Conservation (phyloP, 176 grass and related monocot species). For the Oropetium thomaeum region DNA sequence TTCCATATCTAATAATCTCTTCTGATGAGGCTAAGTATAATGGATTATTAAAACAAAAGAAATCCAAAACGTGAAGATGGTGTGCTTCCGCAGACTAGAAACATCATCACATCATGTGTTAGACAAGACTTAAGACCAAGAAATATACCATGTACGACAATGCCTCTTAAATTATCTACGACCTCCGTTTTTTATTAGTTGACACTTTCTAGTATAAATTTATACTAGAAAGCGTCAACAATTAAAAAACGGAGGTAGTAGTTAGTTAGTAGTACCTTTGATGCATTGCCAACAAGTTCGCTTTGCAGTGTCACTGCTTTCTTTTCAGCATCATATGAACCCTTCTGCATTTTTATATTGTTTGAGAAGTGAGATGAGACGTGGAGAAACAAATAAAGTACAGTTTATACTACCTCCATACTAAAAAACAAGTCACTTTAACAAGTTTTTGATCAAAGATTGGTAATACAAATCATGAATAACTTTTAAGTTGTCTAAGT, state of each 20-base stretch:
- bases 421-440: no score
- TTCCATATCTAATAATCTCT: not conserved
- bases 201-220: no score
- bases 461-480: no score
- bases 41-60: not conserved
- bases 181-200: no score
- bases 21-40: not conserved
- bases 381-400: not conserved
- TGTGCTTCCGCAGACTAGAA: not conserved
- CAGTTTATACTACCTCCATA: not conserved
- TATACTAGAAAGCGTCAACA: no score
- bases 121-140: not conserved
- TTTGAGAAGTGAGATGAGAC: not conserved
- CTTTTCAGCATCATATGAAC: conserved; percentile 64
- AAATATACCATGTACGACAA: not conserved
- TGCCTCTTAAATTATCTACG: not conserved
- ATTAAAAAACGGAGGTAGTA: no score
- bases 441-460: no score
- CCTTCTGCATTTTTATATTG: conserved; percentile 54
- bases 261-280: conserved; percentile 63
- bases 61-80: not conserved
- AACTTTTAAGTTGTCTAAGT: no score
- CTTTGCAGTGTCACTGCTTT: conserved; percentile 68
- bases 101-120: not conserved
- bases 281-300: conserved; percentile 76